Evolutionary conservation across 345 rosid genomes (phyloP).

Genomic region (Aethionema arabicum): DNA sequence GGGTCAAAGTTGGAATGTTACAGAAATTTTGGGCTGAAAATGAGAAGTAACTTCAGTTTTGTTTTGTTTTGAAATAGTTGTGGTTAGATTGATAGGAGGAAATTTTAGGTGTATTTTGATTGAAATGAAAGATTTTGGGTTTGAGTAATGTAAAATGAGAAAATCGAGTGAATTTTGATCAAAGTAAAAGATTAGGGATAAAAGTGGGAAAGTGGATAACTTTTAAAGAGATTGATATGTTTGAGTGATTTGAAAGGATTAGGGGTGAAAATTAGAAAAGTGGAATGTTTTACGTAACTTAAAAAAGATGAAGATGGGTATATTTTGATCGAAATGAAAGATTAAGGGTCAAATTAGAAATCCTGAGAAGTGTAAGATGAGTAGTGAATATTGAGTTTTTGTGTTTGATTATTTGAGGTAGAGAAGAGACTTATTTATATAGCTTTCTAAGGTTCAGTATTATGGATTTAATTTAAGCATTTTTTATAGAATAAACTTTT

Average conservation of each 20-base stretch:
- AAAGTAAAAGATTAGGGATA: no score
- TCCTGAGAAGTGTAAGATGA: constrained; percentile 7
- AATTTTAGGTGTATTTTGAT: no score
- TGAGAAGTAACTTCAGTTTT: no score
- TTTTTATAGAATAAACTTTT: constrained; percentile 17
- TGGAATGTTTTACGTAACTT: neutral
- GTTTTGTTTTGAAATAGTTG: no score
- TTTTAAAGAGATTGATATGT: no score
- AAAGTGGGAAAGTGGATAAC: no score
- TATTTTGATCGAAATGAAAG: neutral
- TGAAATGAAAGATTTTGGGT: no score
- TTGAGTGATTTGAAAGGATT: neutral
- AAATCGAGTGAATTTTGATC: no score
- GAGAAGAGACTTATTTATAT: constrained; percentile 23
- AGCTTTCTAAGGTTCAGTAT: constrained; percentile 7
- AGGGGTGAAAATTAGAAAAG: neutral
- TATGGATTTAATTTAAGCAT: constrained; percentile 1
- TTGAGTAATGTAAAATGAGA: no score
- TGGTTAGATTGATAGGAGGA: no score
- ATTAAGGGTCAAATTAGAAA: neutral
- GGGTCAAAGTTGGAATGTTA: neutral
- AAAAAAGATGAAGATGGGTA: neutral
- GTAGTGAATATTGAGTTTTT: constrained; percentile 20
- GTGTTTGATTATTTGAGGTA: constrained; percentile 7
- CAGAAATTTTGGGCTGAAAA: neutral